These are phyloP conservation scores for Calonectria pseudoturangicola DNA, from an alignment of 2,329 filamentous ascomycete species.

Conservation along the genomic window DNA sequence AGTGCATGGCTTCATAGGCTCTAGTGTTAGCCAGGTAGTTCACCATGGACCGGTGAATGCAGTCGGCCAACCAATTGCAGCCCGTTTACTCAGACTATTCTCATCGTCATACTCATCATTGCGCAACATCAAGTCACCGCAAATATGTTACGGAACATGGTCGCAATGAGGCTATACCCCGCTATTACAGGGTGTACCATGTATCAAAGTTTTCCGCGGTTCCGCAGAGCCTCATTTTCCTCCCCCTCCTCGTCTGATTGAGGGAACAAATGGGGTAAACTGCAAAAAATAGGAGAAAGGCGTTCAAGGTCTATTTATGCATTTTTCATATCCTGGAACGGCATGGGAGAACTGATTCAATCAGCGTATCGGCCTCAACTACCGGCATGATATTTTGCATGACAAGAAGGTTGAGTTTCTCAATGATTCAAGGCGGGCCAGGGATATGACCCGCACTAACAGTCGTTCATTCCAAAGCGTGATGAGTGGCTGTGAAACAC, in stretches of 20 bases:
- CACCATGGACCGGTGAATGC: not conserved
- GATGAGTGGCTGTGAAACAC: not conserved
- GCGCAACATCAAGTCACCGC: not conserved
- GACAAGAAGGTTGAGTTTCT: not conserved
- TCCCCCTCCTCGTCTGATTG: not conserved
- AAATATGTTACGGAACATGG: no score
- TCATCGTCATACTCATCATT: not conserved
- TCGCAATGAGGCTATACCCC: not conserved
- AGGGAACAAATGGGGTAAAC: not conserved
- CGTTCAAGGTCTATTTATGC: not conserved
- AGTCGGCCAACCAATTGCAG: not conserved
- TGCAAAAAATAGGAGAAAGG: not conserved
- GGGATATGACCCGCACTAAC: not conserved
- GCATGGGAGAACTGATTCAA: not conserved
- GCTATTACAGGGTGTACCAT: not conserved
- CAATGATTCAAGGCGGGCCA: not conserved
- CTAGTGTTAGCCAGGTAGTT: no score
- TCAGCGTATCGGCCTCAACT: no score
- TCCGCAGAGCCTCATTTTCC: slow-evolving; percentile 1
- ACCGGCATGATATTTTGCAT: not conserved
- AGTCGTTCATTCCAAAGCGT: slow-evolving; percentile 1
- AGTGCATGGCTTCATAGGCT: not conserved
- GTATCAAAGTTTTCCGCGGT: not conserved
- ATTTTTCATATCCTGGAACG: not conserved
- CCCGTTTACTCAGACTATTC: not conserved